These are phyloP conservation scores for Podospora bellae-mahoneyi DNA, from an alignment of 495 filamentous ascomycete species.

Conservation along the genomic window DNA sequence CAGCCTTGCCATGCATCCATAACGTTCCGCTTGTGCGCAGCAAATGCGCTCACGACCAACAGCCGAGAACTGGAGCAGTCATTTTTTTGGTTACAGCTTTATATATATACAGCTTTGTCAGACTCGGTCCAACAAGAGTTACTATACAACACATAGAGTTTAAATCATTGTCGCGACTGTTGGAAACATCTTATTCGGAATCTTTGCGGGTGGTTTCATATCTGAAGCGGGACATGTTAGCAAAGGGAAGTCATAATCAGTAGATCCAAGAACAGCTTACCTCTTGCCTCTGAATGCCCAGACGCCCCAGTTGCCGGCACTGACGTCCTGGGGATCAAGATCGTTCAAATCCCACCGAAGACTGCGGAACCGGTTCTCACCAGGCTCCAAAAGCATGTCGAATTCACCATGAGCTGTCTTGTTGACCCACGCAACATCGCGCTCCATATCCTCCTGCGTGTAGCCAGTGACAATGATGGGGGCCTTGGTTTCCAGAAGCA, in stretches of 20 bases:
- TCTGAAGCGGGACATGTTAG: constrained; percentile 36
- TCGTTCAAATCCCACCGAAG: constrained; percentile 97
- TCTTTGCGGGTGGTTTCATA: constrained; percentile 62
- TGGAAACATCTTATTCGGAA: constrained; percentile 16
- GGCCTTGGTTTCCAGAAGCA: constrained; percentile 89
- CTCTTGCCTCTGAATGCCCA: constrained; percentile 98
- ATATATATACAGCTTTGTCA: neutral
- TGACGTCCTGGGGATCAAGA: constrained; percentile 88
- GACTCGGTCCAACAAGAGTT: neutral
- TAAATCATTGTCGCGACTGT: neutral
- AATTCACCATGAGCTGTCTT: constrained; percentile 82
- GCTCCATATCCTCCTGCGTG: constrained; percentile 88
- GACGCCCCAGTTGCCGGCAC: constrained; percentile 91
- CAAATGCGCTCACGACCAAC: neutral
- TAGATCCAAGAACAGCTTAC: constrained; percentile 49
- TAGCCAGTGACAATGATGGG: constrained; percentile 93
- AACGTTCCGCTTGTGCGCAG: neutral
- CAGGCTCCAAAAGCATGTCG: constrained; percentile 85
- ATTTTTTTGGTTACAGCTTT: neutral
- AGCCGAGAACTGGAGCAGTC: neutral
- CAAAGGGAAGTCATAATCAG: constrained; percentile 23
- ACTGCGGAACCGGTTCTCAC: constrained; percentile 92
- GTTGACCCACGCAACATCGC: constrained; percentile 85
- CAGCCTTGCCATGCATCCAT: constrained; percentile 1
- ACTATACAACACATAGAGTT: neutral